Evolutionary conservation across 805 yeast species (phyloP), one percentile per base, ranked within the genome.

Genomic region (Vanderwaltozyma verrucispora): DNA sequence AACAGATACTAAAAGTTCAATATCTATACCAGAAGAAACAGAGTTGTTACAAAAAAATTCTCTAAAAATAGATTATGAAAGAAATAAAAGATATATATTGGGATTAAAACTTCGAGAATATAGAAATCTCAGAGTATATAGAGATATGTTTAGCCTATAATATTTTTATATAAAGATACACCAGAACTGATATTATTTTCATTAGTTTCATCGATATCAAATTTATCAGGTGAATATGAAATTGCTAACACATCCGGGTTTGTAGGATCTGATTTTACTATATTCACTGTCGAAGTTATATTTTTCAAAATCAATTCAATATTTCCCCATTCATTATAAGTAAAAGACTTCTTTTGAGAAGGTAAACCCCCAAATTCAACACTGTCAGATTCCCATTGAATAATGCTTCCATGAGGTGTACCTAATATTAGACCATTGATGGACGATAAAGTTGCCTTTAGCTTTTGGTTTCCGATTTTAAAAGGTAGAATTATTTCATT

Each of bases 341-440:
- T 8, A 32, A 10, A 24, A 17, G 16, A 35, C 16, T 21, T 33
- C 33, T 30, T 29, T 14, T 28, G 9, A 13, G 27, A 17, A 13
- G 27, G 9, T 9, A 53, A 32, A 1, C 58, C 60, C 2, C 60
- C 63, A 38, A 53, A 54, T 35, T 55, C 60, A 5, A 54, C 39
- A 5, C 48, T 15, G 24, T 47, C 46, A 23, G 44, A 40, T 3
- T 38, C 31, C 63, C 63, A 58, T 11, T 44, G 44, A 4, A 50
- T 10, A 2, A 56, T 14, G 2, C 39, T 25, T 2, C 56, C 56
- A n/a, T 38, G 27, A 6, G 28, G 28, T 5, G 54, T 46, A 1
- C 63, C 63, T 5, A 58, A 30, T 6, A 42, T 30, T 19, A 58
- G 35, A 1, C 61, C 61, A 28, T 43, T 30, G 2, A 38, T 28